Conservation (phyloP, 2,329 filamentous ascomycete genomes). For the Arthrobotrys conoides region DNA sequence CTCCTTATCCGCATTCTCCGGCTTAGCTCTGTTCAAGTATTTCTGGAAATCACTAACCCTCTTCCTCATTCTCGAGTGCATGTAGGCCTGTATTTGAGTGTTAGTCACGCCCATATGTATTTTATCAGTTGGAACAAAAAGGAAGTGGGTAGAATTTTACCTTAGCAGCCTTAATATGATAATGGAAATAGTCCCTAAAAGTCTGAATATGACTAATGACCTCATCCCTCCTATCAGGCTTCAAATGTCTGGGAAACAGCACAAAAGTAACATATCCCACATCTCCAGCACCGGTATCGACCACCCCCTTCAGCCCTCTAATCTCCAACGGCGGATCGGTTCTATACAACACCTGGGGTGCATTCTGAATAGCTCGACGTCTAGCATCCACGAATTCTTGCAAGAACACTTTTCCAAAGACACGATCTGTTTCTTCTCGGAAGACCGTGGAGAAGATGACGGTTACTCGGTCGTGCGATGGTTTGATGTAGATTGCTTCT, state of each 20-base stretch:
- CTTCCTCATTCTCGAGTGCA: constrained; percentile 97
- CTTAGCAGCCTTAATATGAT: constrained; percentile 99
- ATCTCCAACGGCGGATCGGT: constrained; percentile 95
- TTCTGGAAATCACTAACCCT: constrained; percentile 98
- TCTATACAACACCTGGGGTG: constrained; percentile 95
- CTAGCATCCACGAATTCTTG: constrained; percentile 98
- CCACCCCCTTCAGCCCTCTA: constrained; percentile 86
- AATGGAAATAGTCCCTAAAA: constrained; percentile 99
- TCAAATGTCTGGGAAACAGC: constrained; percentile 94
- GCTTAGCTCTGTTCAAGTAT: constrained; percentile 94
- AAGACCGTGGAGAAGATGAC: constrained; percentile 99
- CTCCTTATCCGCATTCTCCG: constrained; percentile 90
- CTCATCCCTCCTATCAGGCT: constrained; percentile 88
- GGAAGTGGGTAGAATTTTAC: constrained; percentile 66
- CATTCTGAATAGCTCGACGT: constrained; percentile 95
- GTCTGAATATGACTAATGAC: constrained; percentile 99
- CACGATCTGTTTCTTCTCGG: constrained; percentile 94
- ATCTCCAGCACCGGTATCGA: constrained; percentile 79
- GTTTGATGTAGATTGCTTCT: constrained; percentile 99
- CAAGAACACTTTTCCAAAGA: constrained; percentile 98
- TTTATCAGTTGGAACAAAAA: too few relatives aligned
- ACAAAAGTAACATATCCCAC: constrained; percentile 99
- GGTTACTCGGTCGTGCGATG: constrained; percentile 95
- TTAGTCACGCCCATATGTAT: not conserved
- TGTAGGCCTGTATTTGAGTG: constrained; percentile 78